Conservation (phyloP, 139 green algal species). For the Chlorella ohadii region DNA sequence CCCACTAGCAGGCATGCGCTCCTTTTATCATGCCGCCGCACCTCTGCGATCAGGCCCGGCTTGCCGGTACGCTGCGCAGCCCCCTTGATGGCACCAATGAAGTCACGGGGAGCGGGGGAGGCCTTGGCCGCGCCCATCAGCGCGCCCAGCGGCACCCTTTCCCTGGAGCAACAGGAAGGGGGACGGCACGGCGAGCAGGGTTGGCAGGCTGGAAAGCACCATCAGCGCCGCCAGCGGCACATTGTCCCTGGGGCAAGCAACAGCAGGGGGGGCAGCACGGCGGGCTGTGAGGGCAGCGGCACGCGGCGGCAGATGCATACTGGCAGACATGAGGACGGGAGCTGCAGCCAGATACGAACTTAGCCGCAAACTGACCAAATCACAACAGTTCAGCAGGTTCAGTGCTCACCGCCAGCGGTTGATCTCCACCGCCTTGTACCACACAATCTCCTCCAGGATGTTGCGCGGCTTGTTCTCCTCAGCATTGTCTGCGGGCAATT, state of each 20-base stretch:
- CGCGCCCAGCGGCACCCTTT: slow-evolving; percentile 62
- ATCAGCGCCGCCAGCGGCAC: too few relatives aligned
- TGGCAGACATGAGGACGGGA: too few relatives aligned
- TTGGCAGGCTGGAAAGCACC: background rate
- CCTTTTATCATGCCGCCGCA: background rate
- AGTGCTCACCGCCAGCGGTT: slow-evolving; percentile 42
- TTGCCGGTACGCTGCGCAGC: slow-evolving; percentile 64
- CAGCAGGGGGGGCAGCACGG: too few relatives aligned
- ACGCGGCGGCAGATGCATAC: too few relatives aligned
- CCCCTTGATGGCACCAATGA: slow-evolving; percentile 81
- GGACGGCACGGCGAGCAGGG: background rate
- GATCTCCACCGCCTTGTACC: slow-evolving; percentile 92
- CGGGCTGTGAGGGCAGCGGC: too few relatives aligned
- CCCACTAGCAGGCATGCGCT: too few relatives aligned
- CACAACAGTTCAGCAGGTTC: too few relatives aligned
- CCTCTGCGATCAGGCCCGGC: slow-evolving; percentile 91
- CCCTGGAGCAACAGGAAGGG: background rate
- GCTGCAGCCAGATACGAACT: too few relatives aligned
- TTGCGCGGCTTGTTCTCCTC: slow-evolving; percentile 94
- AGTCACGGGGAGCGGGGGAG: slow-evolving; percentile 79
- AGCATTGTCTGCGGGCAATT: slow-evolving; percentile 37
- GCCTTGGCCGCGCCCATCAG: slow-evolving; percentile 59
- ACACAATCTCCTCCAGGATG: slow-evolving; percentile 99
- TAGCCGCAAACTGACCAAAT: too few relatives aligned
- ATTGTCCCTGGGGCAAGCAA: too few relatives aligned